Percentiles rank a stretch among this genome's conserved stretches.
Evolutionary conservation across 306 rosid species (phyloP).

Genomic region (Castanospermum australe): DNA sequence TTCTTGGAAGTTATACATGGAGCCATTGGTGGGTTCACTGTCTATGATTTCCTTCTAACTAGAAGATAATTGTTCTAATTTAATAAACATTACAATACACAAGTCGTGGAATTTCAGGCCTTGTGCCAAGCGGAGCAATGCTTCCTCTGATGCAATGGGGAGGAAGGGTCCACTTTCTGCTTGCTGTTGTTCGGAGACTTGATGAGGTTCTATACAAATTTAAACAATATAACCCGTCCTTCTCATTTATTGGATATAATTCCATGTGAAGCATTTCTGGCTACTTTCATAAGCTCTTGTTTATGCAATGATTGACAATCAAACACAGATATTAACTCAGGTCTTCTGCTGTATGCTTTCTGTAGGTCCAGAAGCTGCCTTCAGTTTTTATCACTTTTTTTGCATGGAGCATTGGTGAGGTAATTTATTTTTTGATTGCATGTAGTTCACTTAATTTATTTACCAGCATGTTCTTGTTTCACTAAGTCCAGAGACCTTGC

Average conservation of each 20-base stretch:
- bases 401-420: slow-evolving; percentile 92
- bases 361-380: slow-evolving; percentile 71
- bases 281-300: neutral
- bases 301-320: slow-evolving; percentile 9
- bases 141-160: slow-evolving; percentile 96
- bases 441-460: neutral
- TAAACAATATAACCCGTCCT: neutral
- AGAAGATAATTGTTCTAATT: neutral
- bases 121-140: slow-evolving; percentile 86
- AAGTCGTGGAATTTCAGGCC: slow-evolving; percentile 45
- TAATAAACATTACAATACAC: neutral
- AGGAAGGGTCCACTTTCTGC: slow-evolving; percentile 76
- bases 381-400: slow-evolving; percentile 71
- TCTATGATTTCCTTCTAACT: neutral
- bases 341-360: slow-evolving; percentile 8
- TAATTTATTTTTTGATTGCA: slow-evolving; percentile 24
- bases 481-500: neutral
- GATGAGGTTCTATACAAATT: slow-evolving; percentile 52
- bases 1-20: slow-evolving; percentile 88
- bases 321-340: neutral
- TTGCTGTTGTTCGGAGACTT: slow-evolving; percentile 54
- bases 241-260: neutral
- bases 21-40: slow-evolving; percentile 63
- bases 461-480: neutral
- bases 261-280: neutral